These are phyloP conservation scores for Selenicereus undatus DNA, from an alignment of 148 eudicot genomes.

Conservation along the genomic window DNA sequence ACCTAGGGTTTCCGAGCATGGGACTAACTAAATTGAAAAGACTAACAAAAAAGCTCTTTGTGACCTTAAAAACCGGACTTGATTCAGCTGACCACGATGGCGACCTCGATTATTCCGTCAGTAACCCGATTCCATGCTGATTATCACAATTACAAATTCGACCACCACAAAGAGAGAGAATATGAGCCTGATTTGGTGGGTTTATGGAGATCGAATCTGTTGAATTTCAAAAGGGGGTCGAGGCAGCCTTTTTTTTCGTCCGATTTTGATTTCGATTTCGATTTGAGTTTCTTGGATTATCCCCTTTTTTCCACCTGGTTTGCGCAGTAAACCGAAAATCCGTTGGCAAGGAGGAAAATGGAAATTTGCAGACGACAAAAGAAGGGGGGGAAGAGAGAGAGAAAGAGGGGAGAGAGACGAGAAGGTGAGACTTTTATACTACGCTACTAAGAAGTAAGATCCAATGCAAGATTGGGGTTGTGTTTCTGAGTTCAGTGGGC, in stretches of 20 bases:
- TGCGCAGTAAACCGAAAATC: not conserved
- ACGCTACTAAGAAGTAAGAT: too few relatives aligned
- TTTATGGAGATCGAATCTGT: constrained; percentile 4
- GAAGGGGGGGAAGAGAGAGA: not conserved
- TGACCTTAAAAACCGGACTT: not conserved
- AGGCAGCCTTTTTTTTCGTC: constrained; percentile 2
- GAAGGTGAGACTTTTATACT: too few relatives aligned
- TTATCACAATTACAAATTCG: not conserved
- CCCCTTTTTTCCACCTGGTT: not conserved
- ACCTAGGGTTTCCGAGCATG: constrained; percentile 8
- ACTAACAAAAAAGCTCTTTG: not conserved
- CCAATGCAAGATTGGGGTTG: not conserved
- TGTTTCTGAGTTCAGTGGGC: not conserved
- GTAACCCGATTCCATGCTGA: not conserved
- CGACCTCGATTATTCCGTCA: constrained; percentile 9
- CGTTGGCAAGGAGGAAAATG: not conserved
- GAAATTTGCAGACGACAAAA: not conserved
- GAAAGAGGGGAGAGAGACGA: too few relatives aligned
- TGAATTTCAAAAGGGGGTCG: not conserved
- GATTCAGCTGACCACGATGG: constrained; percentile 2
- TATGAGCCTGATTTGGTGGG: not conserved
- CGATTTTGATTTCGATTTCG: not conserved
- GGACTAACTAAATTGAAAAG: not conserved
- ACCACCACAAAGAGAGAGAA: not conserved
- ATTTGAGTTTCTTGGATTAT: not conserved